These are phyloP conservation scores for Phytophthora cactorum DNA, from an alignment of 352 stramenopile genomes.

Conservation along the genomic window DNA sequence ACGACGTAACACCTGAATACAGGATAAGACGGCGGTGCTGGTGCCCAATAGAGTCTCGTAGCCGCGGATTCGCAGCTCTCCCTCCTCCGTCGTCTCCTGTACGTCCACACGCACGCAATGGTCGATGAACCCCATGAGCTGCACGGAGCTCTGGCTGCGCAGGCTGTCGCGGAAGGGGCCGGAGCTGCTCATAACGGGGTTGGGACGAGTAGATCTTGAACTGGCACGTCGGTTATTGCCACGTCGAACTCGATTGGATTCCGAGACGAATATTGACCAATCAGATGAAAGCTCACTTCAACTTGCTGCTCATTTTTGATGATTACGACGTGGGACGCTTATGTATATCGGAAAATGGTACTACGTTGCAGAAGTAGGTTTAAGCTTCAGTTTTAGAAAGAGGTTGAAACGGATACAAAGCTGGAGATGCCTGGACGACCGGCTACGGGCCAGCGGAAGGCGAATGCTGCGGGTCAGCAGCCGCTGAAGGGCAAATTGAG, in stretches of 20 bases:
- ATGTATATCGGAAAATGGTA: background rate
- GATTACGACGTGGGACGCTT: background rate
- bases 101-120: slow-evolving; percentile 49
- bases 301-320: slow-evolving; percentile 9
- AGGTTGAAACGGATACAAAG: slow-evolving; percentile 8
- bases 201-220: slow-evolving; percentile 3
- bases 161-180: slow-evolving; percentile 29
- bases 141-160: slow-evolving; percentile 84
- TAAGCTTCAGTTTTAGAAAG: slow-evolving; percentile 2
- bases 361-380: background rate
- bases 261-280: slow-evolving; percentile 10
- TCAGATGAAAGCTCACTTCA: slow-evolving; percentile 14
- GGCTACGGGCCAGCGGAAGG: slow-evolving; percentile 23
- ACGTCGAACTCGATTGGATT: slow-evolving; percentile 20
- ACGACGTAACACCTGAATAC: slow-evolving; percentile 78
- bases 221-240: slow-evolving; percentile 10
- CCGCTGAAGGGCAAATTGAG: slow-evolving; percentile 43
- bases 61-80: slow-evolving; percentile 71
- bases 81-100: slow-evolving; percentile 66
- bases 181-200: slow-evolving; percentile 5
- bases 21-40: slow-evolving; percentile 76
- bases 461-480: slow-evolving; percentile 8
- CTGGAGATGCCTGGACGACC: slow-evolving; percentile 26
- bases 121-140: slow-evolving; percentile 86
- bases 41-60: slow-evolving; percentile 79